Percentiles rank a stretch among this genome's conserved stretches.
phyloP scores from a whole-genome alignment of 1,284 basidiomycete species.

The Gymnopus androsaceus region DNA sequence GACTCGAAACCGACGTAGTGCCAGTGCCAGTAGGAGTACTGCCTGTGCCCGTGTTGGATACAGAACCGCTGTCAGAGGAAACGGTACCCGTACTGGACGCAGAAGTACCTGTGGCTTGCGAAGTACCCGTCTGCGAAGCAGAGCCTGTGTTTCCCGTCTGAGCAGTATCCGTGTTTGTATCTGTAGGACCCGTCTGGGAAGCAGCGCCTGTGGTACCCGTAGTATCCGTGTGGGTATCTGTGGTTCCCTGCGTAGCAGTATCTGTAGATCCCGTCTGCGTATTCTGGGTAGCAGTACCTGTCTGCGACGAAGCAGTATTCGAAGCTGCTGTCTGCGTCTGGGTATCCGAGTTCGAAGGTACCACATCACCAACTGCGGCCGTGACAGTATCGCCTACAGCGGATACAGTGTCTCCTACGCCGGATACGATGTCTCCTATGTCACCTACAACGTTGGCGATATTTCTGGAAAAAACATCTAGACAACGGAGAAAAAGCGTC shows the following conservation, averaged over 20 bases:
- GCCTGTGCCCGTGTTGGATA: constrained; percentile 6
- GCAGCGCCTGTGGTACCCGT: too few species aligned
- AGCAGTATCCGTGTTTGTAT: too few species aligned
- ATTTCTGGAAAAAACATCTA: constrained; percentile 9
- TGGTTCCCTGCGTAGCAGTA: too few species aligned
- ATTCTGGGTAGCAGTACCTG: not conserved
- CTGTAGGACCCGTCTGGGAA: too few species aligned
- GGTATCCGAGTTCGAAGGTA: too few species aligned
- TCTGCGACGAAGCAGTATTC: too few species aligned
- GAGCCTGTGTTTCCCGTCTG: not conserved
- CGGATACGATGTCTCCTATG: not conserved
- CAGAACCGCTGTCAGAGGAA: constrained; percentile 10
- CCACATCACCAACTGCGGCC: constrained; percentile 3
- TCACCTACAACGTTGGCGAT: constrained; percentile 8
- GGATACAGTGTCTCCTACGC: constrained; percentile 15
- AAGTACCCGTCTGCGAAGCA: too few species aligned
- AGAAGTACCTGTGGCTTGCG: not conserved
- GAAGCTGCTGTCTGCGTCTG: too few species aligned
- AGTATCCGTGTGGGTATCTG: too few species aligned
- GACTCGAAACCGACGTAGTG: not conserved
- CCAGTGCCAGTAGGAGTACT: not conserved
- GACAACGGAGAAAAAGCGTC: not conserved
- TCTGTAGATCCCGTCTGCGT: too few species aligned
- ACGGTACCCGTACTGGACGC: not conserved
- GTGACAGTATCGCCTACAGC: constrained; percentile 10